Evolutionary conservation across 1,139 yeast species (phyloP), one percentile per base, ranked within the genome.

Genomic region (Geotrichum cucujoidarum): DNA sequence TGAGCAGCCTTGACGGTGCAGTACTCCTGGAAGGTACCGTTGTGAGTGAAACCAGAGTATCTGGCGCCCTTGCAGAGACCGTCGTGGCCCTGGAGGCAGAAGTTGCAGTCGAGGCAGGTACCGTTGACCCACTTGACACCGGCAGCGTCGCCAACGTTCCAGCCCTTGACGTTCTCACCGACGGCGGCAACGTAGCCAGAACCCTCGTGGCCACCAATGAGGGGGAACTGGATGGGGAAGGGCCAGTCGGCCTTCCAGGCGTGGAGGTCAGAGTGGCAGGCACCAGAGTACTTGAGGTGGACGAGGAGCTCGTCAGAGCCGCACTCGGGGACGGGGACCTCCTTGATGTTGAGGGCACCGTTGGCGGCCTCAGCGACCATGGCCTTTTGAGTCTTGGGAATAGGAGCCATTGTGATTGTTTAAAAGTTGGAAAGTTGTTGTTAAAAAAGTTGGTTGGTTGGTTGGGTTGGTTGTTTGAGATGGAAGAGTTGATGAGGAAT

Each of bases 1-100:
- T 83, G 89, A 49, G 80, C 76, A 31, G 87, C 86, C 62, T 81
- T 86, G 49, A 89, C 86, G 52, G 84, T 78, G 40, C 85, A 83
- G 64, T 81, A 82, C 66, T 82, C 83, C 67, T 81, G 87, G 79
- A 82, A 82, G 30, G 87, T 77, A 57, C 89, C 89, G 63, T 81
- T 85, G 63, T 77, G 81, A 31, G 83, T 78, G 70, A 78, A 79
- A 56, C 89, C 88, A 21, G 84, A 54, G 42, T 43, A 55, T 14
- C 50, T 40, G 5, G 51, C 43, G 11, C 52, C 43, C 21, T 45
- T 39, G 43, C 61, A 59, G 43, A 41, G 49, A 3, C 50, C 53
- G 36, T 58, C 61, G 18, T 55, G 54, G 25, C 55, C 59, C 8
- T 53, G 53, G 13, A 40, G 42, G 21, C 49, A 48, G 60, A 58